These are phyloP conservation scores for Aspergillus arachidicola DNA, from an alignment of 2,329 filamentous ascomycete species.

Conservation along the genomic window DNA sequence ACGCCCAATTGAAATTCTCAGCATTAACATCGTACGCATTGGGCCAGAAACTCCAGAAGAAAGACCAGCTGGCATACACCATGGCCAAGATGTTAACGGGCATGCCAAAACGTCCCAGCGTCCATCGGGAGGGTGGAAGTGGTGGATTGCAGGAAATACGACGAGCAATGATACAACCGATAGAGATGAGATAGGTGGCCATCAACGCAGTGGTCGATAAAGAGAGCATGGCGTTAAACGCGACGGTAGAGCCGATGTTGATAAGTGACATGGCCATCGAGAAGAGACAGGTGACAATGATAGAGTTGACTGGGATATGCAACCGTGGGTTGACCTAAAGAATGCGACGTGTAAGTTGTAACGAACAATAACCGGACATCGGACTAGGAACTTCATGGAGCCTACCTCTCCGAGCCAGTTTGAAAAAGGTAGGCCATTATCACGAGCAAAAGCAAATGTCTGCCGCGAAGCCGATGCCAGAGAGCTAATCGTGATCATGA, in stretches of 20 bases:
- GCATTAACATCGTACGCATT: slow-evolving; percentile 38
- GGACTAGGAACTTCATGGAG: neutral
- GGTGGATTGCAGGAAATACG: slow-evolving; percentile 39
- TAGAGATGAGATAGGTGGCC: slow-evolving; percentile 54
- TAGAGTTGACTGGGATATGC: slow-evolving; percentile 48
- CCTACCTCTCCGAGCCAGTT: slow-evolving; percentile 37
- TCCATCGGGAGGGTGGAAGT: slow-evolving; percentile 45
- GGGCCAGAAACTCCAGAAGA: slow-evolving; percentile 55
- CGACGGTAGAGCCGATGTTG: slow-evolving; percentile 55
- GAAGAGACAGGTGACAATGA: slow-evolving; percentile 33
- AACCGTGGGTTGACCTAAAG: slow-evolving; percentile 34
- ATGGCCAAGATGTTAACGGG: slow-evolving; percentile 49
- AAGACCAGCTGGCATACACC: slow-evolving; percentile 46
- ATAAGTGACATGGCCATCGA: slow-evolving; percentile 49
- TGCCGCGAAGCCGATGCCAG: slow-evolving; percentile 44
- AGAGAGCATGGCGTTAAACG: slow-evolving; percentile 57
- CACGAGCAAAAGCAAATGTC: slow-evolving; percentile 47
- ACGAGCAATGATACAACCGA: slow-evolving; percentile 49
- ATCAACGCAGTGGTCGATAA: slow-evolving; percentile 52
- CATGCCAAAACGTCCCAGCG: slow-evolving; percentile 48
- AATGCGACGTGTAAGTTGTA: neutral
- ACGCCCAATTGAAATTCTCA: slow-evolving; percentile 54
- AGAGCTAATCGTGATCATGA: slow-evolving; percentile 42
- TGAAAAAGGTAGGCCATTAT: slow-evolving; percentile 48
- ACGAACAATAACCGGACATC: neutral